These are phyloP conservation scores for Chiua sp. DNA, from an alignment of 1,284 basidiomycete species.

Conservation along the genomic window DNA sequence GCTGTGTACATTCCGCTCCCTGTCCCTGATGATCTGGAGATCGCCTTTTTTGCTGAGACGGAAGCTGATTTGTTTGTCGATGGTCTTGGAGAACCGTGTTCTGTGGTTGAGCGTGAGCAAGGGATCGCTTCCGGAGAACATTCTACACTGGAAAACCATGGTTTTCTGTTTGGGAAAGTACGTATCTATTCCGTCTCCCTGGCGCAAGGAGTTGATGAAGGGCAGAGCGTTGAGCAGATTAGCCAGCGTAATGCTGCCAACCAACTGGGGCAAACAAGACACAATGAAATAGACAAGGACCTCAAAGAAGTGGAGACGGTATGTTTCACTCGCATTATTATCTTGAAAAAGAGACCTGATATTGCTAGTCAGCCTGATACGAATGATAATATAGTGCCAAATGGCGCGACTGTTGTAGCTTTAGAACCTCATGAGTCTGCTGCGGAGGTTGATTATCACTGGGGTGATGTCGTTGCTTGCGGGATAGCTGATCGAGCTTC, in stretches of 20 bases:
- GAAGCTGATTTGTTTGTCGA: not conserved
- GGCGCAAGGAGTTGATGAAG: slow-evolving; percentile 1
- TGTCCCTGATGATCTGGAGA: slow-evolving; percentile 17
- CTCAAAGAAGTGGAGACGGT: slow-evolving; percentile 6
- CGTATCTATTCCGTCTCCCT: not conserved
- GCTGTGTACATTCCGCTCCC: slow-evolving; percentile 24
- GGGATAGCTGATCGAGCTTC: not conserved
- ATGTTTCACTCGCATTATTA: not conserved
- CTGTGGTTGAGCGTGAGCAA: not conserved
- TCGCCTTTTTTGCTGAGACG: slow-evolving; percentile 21
- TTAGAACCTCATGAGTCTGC: not conserved
- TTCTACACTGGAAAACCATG: not conserved
- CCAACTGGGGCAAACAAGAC: not conserved
- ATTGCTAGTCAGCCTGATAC: slow-evolving; percentile 5
- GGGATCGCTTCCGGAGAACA: not conserved
- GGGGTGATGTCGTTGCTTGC: not conserved
- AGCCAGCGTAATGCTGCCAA: not conserved
- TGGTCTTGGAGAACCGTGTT: not conserved
- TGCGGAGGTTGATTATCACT: not conserved
- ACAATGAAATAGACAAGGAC: not conserved
- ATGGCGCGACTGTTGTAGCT: not conserved
- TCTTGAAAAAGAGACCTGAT: slow-evolving; percentile 1
- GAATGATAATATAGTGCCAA: not conserved
- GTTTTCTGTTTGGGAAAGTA: slow-evolving; percentile 2
- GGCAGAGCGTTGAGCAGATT: slow-evolving; percentile 1